Evolutionary conservation across 2,329 filamentous ascomycete genomes (phyloP).

Genomic region (Fonsecaea nubica): DNA sequence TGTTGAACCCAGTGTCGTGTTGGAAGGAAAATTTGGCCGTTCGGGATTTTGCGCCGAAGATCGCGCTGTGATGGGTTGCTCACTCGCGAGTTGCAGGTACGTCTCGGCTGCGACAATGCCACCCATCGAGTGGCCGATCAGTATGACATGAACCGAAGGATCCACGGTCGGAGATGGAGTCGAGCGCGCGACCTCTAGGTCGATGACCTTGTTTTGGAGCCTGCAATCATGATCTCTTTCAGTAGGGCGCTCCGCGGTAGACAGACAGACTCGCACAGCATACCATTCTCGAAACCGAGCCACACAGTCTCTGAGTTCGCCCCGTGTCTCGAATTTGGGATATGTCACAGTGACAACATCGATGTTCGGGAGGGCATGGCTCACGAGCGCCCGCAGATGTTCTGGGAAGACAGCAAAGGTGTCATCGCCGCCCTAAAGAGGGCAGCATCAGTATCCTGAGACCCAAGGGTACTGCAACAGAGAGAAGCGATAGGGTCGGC

Average conservation of each 20-base stretch:
- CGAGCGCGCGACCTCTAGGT: slow-evolving; percentile 82
- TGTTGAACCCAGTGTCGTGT: slow-evolving; percentile 36
- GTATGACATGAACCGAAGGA: slow-evolving; percentile 79
- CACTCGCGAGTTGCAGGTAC: slow-evolving; percentile 74
- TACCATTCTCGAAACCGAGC: slow-evolving; percentile 57
- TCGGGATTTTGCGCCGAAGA: slow-evolving; percentile 41
- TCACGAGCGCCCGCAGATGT: slow-evolving; percentile 50
- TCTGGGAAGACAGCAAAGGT: slow-evolving; percentile 57
- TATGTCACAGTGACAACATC: slow-evolving; percentile 53
- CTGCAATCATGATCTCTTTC: slow-evolving; percentile 50
- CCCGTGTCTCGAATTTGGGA: slow-evolving; percentile 58
- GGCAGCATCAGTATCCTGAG: slow-evolving; percentile 16
- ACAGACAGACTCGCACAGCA: slow-evolving; percentile 18
- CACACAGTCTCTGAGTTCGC: slow-evolving; percentile 56
- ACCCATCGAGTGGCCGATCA: slow-evolving; percentile 88
- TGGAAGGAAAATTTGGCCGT: slow-evolving; percentile 38
- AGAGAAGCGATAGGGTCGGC: not conserved
- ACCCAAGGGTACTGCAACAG: not conserved
- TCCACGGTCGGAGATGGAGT: slow-evolving; percentile 85
- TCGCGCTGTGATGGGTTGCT: slow-evolving; percentile 58
- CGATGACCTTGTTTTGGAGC: slow-evolving; percentile 91
- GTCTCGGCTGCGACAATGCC: slow-evolving; percentile 95
- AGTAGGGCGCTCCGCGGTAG: not conserved
- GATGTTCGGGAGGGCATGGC: slow-evolving; percentile 52
- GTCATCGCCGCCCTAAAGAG: slow-evolving; percentile 55